phyloP scores from a whole-genome alignment of 768 basidiomycete species.

The Mycena galopus region DNA sequence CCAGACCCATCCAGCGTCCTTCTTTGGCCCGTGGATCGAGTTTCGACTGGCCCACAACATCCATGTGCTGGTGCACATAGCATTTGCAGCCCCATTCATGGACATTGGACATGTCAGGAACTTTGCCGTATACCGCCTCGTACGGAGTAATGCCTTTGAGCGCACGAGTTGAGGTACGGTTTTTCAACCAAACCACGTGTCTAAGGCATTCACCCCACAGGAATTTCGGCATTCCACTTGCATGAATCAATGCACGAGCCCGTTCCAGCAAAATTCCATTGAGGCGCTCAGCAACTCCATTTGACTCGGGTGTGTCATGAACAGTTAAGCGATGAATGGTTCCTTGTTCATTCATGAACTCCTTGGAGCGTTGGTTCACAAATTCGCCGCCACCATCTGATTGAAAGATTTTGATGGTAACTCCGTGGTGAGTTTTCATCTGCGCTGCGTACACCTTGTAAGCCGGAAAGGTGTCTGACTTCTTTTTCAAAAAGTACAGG shows the following conservation, averaged over 20 bases:
- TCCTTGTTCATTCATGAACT: slow-evolving; percentile 31
- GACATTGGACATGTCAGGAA: too few relatives aligned
- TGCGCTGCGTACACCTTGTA: slow-evolving; percentile 29
- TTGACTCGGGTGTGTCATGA: not conserved
- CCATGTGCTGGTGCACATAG: too few relatives aligned
- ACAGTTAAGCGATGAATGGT: slow-evolving; percentile 28
- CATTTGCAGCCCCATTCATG: too few relatives aligned
- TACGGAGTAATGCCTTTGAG: too few relatives aligned
- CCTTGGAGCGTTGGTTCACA: not conserved
- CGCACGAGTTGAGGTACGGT: slow-evolving; percentile 26
- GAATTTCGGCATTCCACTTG: not conserved
- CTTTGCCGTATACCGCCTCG: too few relatives aligned
- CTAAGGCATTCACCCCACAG: slow-evolving; percentile 36
- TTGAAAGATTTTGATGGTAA: slow-evolving; percentile 22
- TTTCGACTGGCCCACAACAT: not conserved
- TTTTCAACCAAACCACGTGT: not conserved
- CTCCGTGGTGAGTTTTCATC: slow-evolving; percentile 39
- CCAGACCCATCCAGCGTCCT: slow-evolving; percentile 18
- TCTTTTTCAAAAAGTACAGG: slow-evolving; percentile 19
- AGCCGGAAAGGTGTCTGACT: not conserved
- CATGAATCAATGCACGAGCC: too few relatives aligned
- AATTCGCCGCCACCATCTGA: slow-evolving; percentile 34
- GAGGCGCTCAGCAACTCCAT: not conserved
- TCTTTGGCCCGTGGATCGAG: not conserved
- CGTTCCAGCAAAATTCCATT: too few relatives aligned